A percentile compares a stretch with the other conserved stretches of the same genome.
These are phyloP conservation scores for Colletotrichum phormii DNA, from an alignment of 2,329 filamentous ascomycete species.

Conservation along the genomic window DNA sequence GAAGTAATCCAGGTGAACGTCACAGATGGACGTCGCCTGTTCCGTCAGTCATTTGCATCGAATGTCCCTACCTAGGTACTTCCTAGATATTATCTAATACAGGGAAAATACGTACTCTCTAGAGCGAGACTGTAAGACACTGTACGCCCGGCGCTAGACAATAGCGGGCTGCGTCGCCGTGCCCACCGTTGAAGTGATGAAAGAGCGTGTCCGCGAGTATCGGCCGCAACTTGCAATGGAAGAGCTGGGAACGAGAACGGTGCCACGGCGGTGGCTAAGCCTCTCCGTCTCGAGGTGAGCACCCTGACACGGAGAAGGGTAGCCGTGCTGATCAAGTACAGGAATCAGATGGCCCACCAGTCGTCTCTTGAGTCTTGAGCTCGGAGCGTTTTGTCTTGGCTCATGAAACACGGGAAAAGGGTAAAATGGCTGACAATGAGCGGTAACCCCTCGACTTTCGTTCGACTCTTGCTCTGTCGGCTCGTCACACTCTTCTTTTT, in stretches of 20 bases:
- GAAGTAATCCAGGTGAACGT: too few relatives aligned
- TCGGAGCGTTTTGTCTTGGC: constrained; percentile 35
- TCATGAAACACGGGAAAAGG: constrained; percentile 26
- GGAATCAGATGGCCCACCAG: constrained; percentile 14
- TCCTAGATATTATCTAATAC: neutral
- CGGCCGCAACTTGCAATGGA: neutral
- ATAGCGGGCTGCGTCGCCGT: constrained; percentile 1
- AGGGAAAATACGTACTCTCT: neutral
- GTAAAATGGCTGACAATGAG: constrained; percentile 9
- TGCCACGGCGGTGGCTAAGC: constrained; percentile 8
- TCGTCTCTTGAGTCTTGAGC: constrained; percentile 11
- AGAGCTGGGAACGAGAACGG: neutral
- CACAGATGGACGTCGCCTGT: neutral
- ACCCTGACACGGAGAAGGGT: constrained; percentile 24
- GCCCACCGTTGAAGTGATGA: constrained; percentile 6
- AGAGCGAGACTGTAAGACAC: constrained; percentile 25
- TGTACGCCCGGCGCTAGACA: constrained; percentile 27
- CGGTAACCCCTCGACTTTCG: neutral
- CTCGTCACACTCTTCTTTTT: neutral
- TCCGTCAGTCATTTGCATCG: constrained; percentile 4
- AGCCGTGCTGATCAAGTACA: constrained; percentile 15
- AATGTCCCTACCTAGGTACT: too few relatives aligned
- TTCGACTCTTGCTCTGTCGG: neutral
- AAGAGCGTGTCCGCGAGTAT: constrained; percentile 4
- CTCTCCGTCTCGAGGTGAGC: constrained; percentile 18